Evolutionary conservation across 164 flowering plant genomes (phyloP), one percentile per base, ranked within the genome.

Genomic region (Magnolia sinica): DNA sequence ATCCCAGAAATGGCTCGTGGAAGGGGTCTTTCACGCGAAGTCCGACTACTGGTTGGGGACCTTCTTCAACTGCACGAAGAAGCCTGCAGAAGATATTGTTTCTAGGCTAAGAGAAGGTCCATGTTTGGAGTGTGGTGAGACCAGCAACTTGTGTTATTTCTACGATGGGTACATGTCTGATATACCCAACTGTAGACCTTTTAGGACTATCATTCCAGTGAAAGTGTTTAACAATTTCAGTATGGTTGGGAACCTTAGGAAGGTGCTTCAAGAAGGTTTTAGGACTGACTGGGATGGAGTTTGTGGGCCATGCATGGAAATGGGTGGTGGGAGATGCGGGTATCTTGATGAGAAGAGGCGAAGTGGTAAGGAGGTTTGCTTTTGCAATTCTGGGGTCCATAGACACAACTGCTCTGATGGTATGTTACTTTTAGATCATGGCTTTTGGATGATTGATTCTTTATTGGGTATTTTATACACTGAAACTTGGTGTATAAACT

Each of bases 361-460:
- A 22, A 37, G 45, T 37, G 65, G 20, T 63, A 22, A 16, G 0
- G 20, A 22, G 65, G 8, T 64, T 20, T 74, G 76, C 23, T 74
- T 74, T 29, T 74, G 76, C 16, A 22, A 19, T 1, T 55, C 68
- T 49, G 71, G 76, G 31, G 64, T 66, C 14, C 76, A 74, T 24
- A 74, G 27, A 16, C 61, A 66, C 59, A 74, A 74, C 37, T 74
- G 76, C 71, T 51, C 74, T 3, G 70, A 74, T 74, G 76, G 76
- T 74, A 65, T 50, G 71, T 66, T 14, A 9, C 45, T 0, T 31
- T 31, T 31, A 31, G 37, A 31, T 31, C 4, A 2, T 31, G 37
- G 2, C 37, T 31, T 31, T 3, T 37, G 45, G 45, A 37, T 37
- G 45, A 37, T 24, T 37, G 45, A 37, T 37, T 37, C 45, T 37